Evolutionary conservation across 2,329 filamentous ascomycete genomes (phyloP).

Genomic region (Trichoderma pleuroti): DNA sequence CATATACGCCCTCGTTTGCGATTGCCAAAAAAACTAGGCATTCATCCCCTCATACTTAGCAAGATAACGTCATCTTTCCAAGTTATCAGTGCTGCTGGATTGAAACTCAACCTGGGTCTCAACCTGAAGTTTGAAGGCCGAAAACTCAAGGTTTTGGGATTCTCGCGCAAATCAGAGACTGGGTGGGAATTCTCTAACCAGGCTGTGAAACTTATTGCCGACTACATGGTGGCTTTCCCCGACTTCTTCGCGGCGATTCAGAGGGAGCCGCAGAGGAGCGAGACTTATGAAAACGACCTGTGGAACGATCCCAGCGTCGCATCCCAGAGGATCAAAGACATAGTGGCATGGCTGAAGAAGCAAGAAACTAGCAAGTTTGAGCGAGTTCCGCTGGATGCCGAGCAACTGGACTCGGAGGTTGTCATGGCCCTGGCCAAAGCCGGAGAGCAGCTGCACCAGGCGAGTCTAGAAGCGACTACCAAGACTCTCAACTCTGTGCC

Average conservation of each 20-base stretch:
- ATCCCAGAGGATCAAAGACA: constrained; percentile 82
- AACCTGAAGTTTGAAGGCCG: constrained; percentile 97
- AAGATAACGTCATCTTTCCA: constrained; percentile 95
- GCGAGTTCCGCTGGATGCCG: constrained; percentile 90
- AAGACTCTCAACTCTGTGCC: constrained; percentile 79
- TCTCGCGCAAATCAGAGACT: constrained; percentile 77
- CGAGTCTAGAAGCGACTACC: constrained; percentile 51
- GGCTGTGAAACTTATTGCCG: constrained; percentile 73
- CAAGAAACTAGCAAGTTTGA: constrained; percentile 91
- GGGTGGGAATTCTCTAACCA: constrained; percentile 96
- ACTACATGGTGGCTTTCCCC: constrained; percentile 92
- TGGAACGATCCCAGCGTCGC: constrained; percentile 72
- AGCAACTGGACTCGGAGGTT: constrained; percentile 89
- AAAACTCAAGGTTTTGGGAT: constrained; percentile 93
- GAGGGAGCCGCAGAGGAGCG: constrained; percentile 78
- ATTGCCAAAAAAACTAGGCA: constrained; percentile 73
- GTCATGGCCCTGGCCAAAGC: constrained; percentile 76
- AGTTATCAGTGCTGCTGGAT: constrained; percentile 71
- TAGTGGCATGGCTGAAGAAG: constrained; percentile 86
- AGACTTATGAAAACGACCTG: constrained; percentile 80
- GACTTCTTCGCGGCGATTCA: constrained; percentile 92
- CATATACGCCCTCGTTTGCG: constrained; percentile 83
- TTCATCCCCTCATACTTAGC: constrained; percentile 85
- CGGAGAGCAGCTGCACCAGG: constrained; percentile 60
- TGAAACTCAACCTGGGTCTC: constrained; percentile 84